Percentiles rank a stretch among this genome's conserved stretches.
Evolutionary conservation across 2,329 filamentous ascomycete species (phyloP).

Genomic region (Mycocentrospora acerina): DNA sequence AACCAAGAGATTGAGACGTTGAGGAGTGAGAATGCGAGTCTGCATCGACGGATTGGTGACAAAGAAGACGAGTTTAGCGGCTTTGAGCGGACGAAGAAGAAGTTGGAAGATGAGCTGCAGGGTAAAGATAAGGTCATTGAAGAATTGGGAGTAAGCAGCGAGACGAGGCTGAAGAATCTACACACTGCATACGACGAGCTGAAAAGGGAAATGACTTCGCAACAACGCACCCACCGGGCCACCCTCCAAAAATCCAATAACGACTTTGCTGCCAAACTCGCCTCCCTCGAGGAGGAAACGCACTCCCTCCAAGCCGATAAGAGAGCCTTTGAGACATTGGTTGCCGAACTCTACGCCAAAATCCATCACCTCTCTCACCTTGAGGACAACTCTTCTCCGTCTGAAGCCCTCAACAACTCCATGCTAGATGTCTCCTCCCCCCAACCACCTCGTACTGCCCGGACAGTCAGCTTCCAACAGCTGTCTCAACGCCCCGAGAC

Average conservation of each 20-base stretch:
- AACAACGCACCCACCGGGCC: slow-evolving; percentile 24
- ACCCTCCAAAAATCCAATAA: slow-evolving; percentile 26
- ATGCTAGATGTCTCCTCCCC: too few relatives aligned
- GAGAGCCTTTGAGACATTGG: slow-evolving; percentile 30
- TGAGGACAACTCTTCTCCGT: slow-evolving; percentile 22
- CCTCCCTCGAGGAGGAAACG: slow-evolving; percentile 34
- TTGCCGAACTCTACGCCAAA: slow-evolving; percentile 34
- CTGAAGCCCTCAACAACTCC: slow-evolving; percentile 7
- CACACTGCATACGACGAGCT: slow-evolving; percentile 23
- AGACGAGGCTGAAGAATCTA: slow-evolving; percentile 23
- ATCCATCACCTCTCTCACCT: slow-evolving; percentile 28
- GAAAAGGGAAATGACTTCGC: too few relatives aligned
- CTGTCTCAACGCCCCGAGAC: slow-evolving; percentile 17
- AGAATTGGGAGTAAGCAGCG: slow-evolving; percentile 24
- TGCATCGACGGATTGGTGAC: slow-evolving; percentile 28
- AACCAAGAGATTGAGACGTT: slow-evolving; percentile 33
- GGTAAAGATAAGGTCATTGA: slow-evolving; percentile 30
- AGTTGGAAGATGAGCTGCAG: slow-evolving; percentile 25
- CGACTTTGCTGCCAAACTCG: slow-evolving; percentile 25
- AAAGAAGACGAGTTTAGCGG: slow-evolving; percentile 26
- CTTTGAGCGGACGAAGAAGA: slow-evolving; percentile 23
- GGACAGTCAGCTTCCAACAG: slow-evolving; percentile 7
- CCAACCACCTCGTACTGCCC: too few relatives aligned
- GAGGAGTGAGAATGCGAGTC: slow-evolving; percentile 27
- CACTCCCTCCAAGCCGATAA: slow-evolving; percentile 31